These are phyloP conservation scores for Geotrichum australiense DNA, from an alignment of 1,139 yeast species.

Conservation along the genomic window DNA sequence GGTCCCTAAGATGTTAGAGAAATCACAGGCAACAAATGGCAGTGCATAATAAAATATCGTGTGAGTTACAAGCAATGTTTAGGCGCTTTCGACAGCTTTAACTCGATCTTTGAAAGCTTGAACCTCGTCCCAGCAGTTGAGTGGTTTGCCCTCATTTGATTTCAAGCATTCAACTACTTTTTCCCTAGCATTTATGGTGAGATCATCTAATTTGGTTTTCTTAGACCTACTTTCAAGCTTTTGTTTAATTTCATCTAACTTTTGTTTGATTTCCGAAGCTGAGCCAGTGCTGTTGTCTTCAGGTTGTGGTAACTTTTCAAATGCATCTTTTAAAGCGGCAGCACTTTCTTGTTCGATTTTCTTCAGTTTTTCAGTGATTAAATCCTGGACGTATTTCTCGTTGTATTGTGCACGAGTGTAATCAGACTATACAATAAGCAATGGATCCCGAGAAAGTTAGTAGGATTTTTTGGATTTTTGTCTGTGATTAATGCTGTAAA, in stretches of 20 bases:
- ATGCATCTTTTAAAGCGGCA: conserved; percentile 45
- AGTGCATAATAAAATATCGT: too few relatives aligned
- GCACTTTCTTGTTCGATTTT: conserved; percentile 56
- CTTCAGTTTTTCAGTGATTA: conserved; percentile 60
- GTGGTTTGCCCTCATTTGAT: conserved; percentile 62
- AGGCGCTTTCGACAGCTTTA: conserved; percentile 13
- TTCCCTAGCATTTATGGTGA: conserved; percentile 44
- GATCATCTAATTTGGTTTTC: conserved; percentile 34
- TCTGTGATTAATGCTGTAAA: conserved; percentile 17
- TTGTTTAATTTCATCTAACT: conserved; percentile 43
- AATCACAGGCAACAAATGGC: too few relatives aligned
- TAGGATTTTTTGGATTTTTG: neutral
- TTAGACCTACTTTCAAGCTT: conserved; percentile 34
- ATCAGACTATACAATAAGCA: conserved; percentile 63
- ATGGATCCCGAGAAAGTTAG: conserved; percentile 1
- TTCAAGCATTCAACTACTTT: conserved; percentile 59
- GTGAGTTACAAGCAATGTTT: too few relatives aligned
- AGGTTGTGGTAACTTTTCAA: conserved; percentile 26
- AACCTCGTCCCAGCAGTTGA: conserved; percentile 86
- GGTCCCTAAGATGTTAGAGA: too few relatives aligned
- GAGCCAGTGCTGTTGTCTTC: conserved; percentile 35
- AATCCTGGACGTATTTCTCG: conserved; percentile 69
- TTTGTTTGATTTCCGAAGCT: conserved; percentile 27
- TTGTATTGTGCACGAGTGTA: conserved; percentile 75
- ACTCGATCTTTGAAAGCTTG: conserved; percentile 52